These are phyloP conservation scores for Pseudocercospora pini-densiflorae DNA, from an alignment of 2,329 filamentous ascomycete genomes.

Conservation along the genomic window DNA sequence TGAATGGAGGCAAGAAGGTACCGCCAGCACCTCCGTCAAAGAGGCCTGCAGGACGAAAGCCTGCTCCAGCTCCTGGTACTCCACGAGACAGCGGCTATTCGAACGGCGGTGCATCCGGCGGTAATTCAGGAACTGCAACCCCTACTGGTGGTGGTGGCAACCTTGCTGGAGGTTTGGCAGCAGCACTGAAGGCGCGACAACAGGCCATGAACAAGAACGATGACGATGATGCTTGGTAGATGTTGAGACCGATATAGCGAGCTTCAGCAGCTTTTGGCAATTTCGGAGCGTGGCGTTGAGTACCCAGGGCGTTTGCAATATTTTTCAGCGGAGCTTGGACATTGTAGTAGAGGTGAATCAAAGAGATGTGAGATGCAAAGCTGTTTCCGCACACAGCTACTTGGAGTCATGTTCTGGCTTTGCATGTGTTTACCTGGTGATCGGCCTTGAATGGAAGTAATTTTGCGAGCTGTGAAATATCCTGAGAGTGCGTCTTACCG, in stretches of 20 bases:
- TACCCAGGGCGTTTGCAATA: background rate
- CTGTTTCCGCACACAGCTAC: too few species aligned
- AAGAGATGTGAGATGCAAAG: background rate
- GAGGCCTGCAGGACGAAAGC: slow-evolving; percentile 75
- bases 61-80: slow-evolving; percentile 65
- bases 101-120: slow-evolving; percentile 41
- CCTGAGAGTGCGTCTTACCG: too few species aligned
- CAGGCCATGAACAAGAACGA: slow-evolving; percentile 52
- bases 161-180: slow-evolving; percentile 55
- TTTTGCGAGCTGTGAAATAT: too few species aligned
- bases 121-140: slow-evolving; percentile 40
- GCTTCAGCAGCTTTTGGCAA: background rate
- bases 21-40: slow-evolving; percentile 81
- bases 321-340: background rate
- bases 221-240: slow-evolving; percentile 46
- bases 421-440: too few species aligned
- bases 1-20: slow-evolving; percentile 56
- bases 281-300: background rate
- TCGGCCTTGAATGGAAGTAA: too few species aligned
- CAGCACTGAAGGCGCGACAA: slow-evolving; percentile 54
- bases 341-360: background rate
- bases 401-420: too few species aligned
- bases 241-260: background rate
- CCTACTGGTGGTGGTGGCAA: slow-evolving; percentile 42
- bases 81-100: slow-evolving; percentile 68